These are phyloP conservation scores for Pleurotus platypus DNA, from an alignment of 768 basidiomycete species.

Conservation along the genomic window DNA sequence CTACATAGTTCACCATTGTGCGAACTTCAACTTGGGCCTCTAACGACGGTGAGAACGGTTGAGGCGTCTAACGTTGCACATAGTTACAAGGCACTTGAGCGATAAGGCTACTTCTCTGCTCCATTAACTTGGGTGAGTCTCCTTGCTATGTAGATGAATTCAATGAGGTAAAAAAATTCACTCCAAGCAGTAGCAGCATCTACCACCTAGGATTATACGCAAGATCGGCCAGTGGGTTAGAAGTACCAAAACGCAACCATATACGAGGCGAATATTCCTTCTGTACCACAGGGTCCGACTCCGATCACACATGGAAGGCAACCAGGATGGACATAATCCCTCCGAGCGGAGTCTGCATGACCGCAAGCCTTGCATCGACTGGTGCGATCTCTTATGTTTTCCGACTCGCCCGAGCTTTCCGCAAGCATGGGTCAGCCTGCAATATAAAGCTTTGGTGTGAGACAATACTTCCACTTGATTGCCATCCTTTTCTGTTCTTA, in stretches of 20 bases:
- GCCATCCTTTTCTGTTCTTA: slow-evolving; percentile 5
- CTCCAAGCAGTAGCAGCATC: too few relatives aligned
- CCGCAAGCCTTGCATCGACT: neutral
- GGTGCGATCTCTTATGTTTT: slow-evolving; percentile 1
- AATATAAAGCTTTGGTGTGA: slow-evolving; percentile 7
- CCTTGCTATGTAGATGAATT: neutral
- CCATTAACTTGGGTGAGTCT: slow-evolving; percentile 2
- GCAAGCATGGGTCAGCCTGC: slow-evolving; percentile 1
- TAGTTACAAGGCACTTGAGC: slow-evolving; percentile 7
- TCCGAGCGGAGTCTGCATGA: slow-evolving; percentile 7
- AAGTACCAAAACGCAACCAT: too few relatives aligned
- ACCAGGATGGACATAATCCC: slow-evolving; percentile 6
- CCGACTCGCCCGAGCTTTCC: slow-evolving; percentile 8
- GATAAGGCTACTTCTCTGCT: neutral
- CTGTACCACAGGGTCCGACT: neutral
- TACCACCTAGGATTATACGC: too few relatives aligned
- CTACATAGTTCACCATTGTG: neutral
- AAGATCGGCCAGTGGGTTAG: too few relatives aligned
- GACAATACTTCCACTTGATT: slow-evolving; percentile 1
- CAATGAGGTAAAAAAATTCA: too few relatives aligned
- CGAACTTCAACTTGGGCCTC: neutral
- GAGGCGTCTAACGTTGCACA: neutral
- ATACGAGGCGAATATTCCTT: too few relatives aligned
- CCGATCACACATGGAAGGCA: neutral
- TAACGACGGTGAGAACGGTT: slow-evolving; percentile 1